Percentiles rank a stretch among this genome's conserved stretches.
Conservation (phyloP, 2,329 filamentous ascomycete genomes). For the Dothistroma septosporum region DNA sequence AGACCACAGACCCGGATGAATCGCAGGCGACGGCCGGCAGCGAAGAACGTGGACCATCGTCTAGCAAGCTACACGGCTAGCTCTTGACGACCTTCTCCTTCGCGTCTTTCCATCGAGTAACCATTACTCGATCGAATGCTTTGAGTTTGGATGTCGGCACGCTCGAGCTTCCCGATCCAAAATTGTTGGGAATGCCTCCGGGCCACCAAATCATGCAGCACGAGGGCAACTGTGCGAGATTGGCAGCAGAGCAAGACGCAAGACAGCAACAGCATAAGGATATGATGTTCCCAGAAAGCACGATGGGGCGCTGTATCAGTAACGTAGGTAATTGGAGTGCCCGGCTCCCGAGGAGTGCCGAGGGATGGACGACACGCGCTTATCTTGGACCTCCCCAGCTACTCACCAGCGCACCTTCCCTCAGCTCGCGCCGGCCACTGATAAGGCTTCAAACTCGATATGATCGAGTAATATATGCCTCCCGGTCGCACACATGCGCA, state of each 20-base stretch:
- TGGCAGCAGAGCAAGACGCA: not conserved
- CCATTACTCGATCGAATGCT: conserved; percentile 21
- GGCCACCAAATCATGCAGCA: not conserved
- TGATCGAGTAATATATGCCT: conserved; percentile 22
- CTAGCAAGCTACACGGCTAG: not conserved
- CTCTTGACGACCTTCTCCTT: not conserved
- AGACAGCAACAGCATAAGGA: not conserved
- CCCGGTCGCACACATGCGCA: not conserved
- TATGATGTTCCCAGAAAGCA: not conserved
- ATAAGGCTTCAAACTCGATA: conserved; percentile 14
- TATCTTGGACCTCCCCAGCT: not conserved
- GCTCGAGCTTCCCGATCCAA: not conserved
- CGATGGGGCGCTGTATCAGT: not conserved
- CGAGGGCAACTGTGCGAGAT: not conserved
- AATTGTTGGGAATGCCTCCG: not conserved
- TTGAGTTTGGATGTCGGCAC: conserved; percentile 3
- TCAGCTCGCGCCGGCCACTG: conserved; percentile 11
- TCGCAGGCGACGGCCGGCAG: not conserved
- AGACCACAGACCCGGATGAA: not conserved
- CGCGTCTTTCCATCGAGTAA: conserved; percentile 17
- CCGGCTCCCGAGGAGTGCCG: not conserved
- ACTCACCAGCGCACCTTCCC: not conserved
- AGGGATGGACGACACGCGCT: not conserved
- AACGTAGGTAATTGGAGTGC: not conserved
- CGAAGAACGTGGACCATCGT: not conserved